Evolutionary conservation across 208 protist species (phyloP).

Genomic region (Wallacemonas sp.): DNA sequence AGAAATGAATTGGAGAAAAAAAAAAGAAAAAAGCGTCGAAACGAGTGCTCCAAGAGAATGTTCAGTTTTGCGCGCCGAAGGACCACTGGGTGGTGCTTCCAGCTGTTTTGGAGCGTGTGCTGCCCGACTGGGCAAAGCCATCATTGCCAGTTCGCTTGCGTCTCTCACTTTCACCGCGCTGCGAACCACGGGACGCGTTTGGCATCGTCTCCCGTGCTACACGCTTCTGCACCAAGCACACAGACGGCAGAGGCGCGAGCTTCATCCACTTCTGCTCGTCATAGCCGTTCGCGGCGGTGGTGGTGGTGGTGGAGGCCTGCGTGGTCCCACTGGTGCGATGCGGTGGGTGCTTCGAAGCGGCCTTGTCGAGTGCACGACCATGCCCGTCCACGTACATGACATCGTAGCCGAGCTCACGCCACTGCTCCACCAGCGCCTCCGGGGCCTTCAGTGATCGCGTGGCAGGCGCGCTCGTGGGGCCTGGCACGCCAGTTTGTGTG

Average conservation of each 20-base stretch:
- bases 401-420: slow-evolving; percentile 80
- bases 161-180: background rate
- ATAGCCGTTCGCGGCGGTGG: background rate
- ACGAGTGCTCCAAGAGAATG: background rate
- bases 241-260: slow-evolving; percentile 43
- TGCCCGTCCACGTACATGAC: slow-evolving; percentile 54
- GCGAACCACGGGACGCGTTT: background rate
- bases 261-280: slow-evolving; percentile 35
- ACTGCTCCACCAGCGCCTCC: slow-evolving; percentile 37
- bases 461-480: background rate
- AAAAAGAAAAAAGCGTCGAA: slow-evolving; percentile 7
- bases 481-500: background rate
- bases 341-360: too few relatives aligned
- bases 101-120: too few relatives aligned
- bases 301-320: background rate
- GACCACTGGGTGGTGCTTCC: slow-evolving; percentile 7
- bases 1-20: slow-evolving; percentile 3
- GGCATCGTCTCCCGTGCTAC: slow-evolving; percentile 15
- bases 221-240: slow-evolving; percentile 65
- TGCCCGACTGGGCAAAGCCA: too few relatives aligned
- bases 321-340: background rate
- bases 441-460: background rate
- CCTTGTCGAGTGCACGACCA: background rate
- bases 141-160: too few relatives aligned
- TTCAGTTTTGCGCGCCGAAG: background rate